A percentile compares a stretch with the other conserved stretches of the same genome.
Evolutionary conservation across 495 filamentous ascomycete genomes (phyloP).

Genomic region (Podospora fimiseda): DNA sequence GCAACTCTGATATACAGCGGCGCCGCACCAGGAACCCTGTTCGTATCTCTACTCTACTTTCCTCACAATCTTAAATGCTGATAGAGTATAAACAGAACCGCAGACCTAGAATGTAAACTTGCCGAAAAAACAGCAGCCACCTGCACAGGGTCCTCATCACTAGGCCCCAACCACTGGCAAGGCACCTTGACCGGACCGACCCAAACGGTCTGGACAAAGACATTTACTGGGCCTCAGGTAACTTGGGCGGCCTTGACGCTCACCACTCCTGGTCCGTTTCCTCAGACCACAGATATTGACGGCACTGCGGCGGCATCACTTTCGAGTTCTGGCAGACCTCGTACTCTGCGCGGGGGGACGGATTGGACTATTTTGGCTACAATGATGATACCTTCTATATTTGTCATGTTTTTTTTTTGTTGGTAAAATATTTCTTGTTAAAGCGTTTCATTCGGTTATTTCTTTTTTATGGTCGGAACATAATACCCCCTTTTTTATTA

Average conservation of each 20-base stretch:
- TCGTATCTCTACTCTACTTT: background rate
- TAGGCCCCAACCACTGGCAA: constrained; percentile 20
- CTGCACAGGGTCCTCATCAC: constrained; percentile 33
- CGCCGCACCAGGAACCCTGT: constrained; percentile 25
- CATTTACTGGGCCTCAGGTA: constrained; percentile 25
- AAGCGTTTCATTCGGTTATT: background rate
- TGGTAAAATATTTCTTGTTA: background rate
- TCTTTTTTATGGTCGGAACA: background rate
- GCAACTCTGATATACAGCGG: constrained; percentile 25
- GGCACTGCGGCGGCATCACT: constrained; percentile 13
- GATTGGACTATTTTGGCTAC: background rate
- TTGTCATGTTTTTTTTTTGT: background rate
- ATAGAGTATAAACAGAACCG: too few relatives aligned
- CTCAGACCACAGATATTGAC: constrained; percentile 20
- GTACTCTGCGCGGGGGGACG: too few relatives aligned
- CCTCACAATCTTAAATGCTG: background rate
- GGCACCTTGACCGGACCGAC: constrained; percentile 28
- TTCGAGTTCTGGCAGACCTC: background rate
- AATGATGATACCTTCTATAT: background rate
- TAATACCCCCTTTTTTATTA: background rate
- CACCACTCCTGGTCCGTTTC: constrained; percentile 18
- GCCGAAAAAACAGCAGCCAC: constrained; percentile 29
- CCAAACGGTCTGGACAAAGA: constrained; percentile 27
- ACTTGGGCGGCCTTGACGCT: constrained; percentile 36
- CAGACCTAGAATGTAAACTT: constrained; percentile 28